These are phyloP conservation scores for Wickerhamiella kazuoi DNA, from an alignment of 805 yeast species.

Conservation along the genomic window DNA sequence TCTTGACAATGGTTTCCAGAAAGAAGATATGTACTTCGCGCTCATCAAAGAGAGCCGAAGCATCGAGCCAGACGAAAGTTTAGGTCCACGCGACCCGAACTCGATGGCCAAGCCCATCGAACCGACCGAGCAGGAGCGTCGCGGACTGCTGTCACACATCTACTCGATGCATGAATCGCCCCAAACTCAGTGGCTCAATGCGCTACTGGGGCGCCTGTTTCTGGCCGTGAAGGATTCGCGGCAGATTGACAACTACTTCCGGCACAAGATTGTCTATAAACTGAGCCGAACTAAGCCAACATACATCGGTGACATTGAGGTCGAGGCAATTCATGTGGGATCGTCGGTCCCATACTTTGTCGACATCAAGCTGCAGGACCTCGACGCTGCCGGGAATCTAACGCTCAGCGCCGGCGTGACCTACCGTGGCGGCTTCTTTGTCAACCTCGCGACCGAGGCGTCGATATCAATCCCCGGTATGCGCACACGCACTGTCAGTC, in stretches of 20 bases:
- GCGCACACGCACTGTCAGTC: conserved; percentile 53
- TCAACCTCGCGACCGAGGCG: conserved; percentile 67
- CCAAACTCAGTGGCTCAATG: conserved; percentile 82
- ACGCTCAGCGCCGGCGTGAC: conserved; percentile 41
- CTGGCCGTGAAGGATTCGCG: conserved; percentile 59
- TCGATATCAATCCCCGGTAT: conserved; percentile 61
- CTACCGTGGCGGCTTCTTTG: conserved; percentile 59
- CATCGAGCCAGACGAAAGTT: conserved; percentile 3
- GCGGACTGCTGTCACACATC: conserved; percentile 54
- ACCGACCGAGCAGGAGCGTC: conserved; percentile 51
- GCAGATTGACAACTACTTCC: conserved; percentile 38
- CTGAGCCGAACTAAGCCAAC: conserved; percentile 74
- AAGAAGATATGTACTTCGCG: conserved; percentile 88
- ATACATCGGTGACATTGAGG: conserved; percentile 65
- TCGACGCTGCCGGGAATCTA: conserved; percentile 67
- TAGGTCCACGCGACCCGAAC: conserved; percentile 33
- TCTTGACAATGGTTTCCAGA: conserved; percentile 59
- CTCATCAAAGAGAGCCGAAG: conserved; percentile 35
- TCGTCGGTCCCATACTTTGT: conserved; percentile 64
- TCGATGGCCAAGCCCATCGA: conserved; percentile 57
- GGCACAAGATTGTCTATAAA: conserved; percentile 47
- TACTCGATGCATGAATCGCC: conserved; percentile 72
- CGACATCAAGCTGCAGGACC: conserved; percentile 45
- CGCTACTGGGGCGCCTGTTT: conserved; percentile 66
- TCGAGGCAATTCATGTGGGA: conserved; percentile 59